A percentile compares a stretch with the other conserved stretches of the same genome.
phyloP scores from a whole-genome alignment of 345 rosid genomes.

The Raphanus sativus region DNA sequence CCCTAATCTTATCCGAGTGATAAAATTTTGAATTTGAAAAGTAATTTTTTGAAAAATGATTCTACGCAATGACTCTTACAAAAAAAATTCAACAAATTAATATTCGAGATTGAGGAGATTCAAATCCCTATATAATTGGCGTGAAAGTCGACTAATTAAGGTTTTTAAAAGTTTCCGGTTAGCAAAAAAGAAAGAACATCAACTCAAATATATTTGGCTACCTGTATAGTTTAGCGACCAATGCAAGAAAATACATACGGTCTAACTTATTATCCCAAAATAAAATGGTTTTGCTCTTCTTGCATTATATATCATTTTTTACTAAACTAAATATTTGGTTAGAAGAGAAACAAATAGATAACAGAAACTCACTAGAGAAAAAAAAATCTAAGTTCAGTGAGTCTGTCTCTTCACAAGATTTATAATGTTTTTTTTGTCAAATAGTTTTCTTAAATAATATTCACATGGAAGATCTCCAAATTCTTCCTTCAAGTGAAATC shows the following conservation, averaged over 20 bases:
- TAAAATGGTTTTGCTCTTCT: background rate
- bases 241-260: background rate
- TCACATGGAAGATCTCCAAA: conserved; percentile 86
- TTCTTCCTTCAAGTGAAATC: conserved; percentile 87
- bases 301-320: background rate
- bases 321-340: conserved; percentile 4
- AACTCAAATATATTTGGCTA: background rate
- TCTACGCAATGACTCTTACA: background rate
- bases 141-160: background rate
- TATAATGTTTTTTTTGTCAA: background rate
- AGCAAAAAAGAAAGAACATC: background rate
- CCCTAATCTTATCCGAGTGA: conserved; percentile 5
- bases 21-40: background rate
- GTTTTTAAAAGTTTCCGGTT: too few relatives aligned
- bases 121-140: background rate
- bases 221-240: background rate
- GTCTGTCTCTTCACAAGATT: background rate
- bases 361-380: background rate
- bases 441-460: background rate
- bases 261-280: background rate
- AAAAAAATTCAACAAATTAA: background rate
- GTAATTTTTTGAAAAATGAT: background rate
- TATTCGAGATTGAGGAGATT: background rate
- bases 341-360: background rate
- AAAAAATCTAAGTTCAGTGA: background rate